Percentiles rank a stretch among this genome's conserved stretches.
Evolutionary conservation across 768 basidiomycete genomes (phyloP).

Genomic region (Boletus coccyginus): DNA sequence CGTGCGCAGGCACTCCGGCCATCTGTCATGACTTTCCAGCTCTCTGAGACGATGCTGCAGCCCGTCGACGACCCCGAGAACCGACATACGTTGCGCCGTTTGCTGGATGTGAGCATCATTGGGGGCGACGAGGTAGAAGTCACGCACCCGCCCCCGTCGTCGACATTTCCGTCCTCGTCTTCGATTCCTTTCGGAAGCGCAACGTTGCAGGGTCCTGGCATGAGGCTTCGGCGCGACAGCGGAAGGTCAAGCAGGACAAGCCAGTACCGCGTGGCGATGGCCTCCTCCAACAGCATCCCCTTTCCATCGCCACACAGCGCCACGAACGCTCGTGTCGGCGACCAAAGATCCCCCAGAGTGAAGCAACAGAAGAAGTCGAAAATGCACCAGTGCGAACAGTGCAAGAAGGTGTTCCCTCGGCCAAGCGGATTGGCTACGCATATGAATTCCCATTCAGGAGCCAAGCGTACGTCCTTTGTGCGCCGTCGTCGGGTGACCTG

Average conservation of each 20-base stretch:
- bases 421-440: constrained; percentile 52
- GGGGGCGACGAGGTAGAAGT: constrained; percentile 15
- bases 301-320: constrained; percentile 12
- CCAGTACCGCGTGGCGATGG: constrained; percentile 10
- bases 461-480: constrained; percentile 39
- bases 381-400: constrained; percentile 47
- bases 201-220: constrained; percentile 23
- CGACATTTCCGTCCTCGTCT: background rate
- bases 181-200: constrained; percentile 3
- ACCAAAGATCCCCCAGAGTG: constrained; percentile 8
- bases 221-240: constrained; percentile 19
- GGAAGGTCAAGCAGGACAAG: constrained; percentile 8
- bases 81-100: constrained; percentile 15
- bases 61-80: constrained; percentile 30
- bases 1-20: constrained; percentile 20
- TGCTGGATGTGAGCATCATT: constrained; percentile 15
- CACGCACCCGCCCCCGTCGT: constrained; percentile 3
- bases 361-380: constrained; percentile 39
- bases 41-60: constrained; percentile 22
- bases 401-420: constrained; percentile 46
- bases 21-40: constrained; percentile 31
- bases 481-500: background rate
- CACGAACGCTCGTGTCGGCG: background rate
- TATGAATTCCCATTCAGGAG: constrained; percentile 53
- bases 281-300: constrained; percentile 1